Base-by-base conservation (phyloP, 2,329 filamentous ascomycete genomes). In the Xylogone sp. region DNA sequence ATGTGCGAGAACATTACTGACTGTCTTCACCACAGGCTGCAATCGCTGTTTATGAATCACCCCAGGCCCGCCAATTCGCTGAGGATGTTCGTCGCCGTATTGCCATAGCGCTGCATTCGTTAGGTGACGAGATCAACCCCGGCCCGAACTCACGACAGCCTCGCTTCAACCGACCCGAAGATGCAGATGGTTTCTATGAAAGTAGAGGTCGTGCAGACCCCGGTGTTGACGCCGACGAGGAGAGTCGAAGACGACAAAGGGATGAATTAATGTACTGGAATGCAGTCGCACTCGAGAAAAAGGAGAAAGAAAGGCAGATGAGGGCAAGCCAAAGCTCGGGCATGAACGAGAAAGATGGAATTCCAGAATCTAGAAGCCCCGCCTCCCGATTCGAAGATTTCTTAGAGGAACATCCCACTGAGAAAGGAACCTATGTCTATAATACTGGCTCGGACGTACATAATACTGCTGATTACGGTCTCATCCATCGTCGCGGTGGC, bases 231-330 rank as follows among this genome's bases (percentile, higher is more conserved):
- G 82, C 81, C 50, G 83, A 86, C 58, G 81, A 84, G 48, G 83
- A 82, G 57, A 79, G 75, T 20, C 75, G 78, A 49, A 76, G 78
- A 57, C 72, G 80, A 52, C 83, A 86, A 64, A 75, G 82, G 34
- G 82, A 86, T 60, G 83, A 86, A 66, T 64, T 86, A 53, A 71
- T 85, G 67, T 85, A 84, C 59, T 86, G 83, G 83, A 86, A 86
- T 61, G 72, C 77, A 2, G 56, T 82, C 27, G 76, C 71, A 48
- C 64, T 82, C 47, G 71, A 77, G 62, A 77, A 78, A 63, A 63
- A 73, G 60, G 69, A 73, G 50, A 68, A 66, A 49, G 64, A 71
- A 49, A 53, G 55, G 24, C 57, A 55, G 21, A 42, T 62, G 43
- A 53, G 53, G 53, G 34, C 34, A 7, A 39, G 34, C 34, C 6